These are phyloP conservation scores for Eragrostis tef DNA, from an alignment of 202 grass and related monocot species.

Conservation along the genomic window DNA sequence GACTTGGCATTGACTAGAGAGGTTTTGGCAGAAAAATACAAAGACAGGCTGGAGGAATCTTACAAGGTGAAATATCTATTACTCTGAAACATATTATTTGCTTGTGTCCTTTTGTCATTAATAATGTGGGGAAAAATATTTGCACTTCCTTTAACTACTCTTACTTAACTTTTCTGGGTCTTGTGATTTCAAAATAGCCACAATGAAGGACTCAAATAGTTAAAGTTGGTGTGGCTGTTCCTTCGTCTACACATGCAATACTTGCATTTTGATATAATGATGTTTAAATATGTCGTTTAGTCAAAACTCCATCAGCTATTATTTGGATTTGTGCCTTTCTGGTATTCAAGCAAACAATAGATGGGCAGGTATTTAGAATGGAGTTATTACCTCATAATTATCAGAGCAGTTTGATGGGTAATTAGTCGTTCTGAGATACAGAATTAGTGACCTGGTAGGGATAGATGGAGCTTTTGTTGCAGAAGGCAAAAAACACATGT, in stretches of 20 bases:
- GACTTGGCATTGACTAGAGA: constrained; percentile 68
- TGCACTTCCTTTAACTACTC: neutral
- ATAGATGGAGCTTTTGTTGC: neutral
- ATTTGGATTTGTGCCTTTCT: neutral
- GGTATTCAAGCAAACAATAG: neutral
- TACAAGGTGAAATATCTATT: constrained; percentile 80
- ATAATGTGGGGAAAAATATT: neutral
- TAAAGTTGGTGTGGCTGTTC: neutral
- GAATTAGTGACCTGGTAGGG: neutral
- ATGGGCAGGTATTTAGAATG: neutral
- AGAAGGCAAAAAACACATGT: neutral
- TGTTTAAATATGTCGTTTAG: neutral
- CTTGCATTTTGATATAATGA: neutral
- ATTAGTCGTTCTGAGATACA: neutral
- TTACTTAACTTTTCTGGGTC: neutral
- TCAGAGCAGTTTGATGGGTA: neutral
- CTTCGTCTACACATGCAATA: neutral
- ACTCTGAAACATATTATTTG: constrained; percentile 30
- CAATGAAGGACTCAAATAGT: neutral
- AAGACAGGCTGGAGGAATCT: constrained; percentile 71
- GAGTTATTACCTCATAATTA: neutral
- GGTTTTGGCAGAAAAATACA: constrained; percentile 75
- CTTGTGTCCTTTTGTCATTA: neutral
- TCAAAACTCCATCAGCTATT: neutral
- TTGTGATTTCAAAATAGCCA: neutral